phyloP scores from a whole-genome alignment of 2,329 filamentous ascomycete genomes.

The Curvularia hawaiiensis region DNA sequence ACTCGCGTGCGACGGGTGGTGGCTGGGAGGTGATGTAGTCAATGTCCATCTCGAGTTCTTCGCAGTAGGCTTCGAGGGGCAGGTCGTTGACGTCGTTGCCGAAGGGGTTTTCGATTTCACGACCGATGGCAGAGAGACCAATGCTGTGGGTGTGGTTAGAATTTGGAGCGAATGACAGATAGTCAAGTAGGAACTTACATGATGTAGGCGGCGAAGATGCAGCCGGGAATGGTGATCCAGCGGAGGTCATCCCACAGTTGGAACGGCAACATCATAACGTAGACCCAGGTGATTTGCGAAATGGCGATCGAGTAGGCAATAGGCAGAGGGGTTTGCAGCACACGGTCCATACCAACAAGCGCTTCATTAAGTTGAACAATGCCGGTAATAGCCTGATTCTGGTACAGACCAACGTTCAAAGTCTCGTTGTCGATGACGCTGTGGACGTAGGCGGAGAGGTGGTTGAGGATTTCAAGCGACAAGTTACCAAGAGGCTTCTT shows the following conservation, averaged over 20 bases:
- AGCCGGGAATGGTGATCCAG: slow-evolving; percentile 81
- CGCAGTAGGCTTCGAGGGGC: slow-evolving; percentile 70
- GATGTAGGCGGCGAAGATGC: slow-evolving; percentile 75
- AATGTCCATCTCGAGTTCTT: slow-evolving; percentile 74
- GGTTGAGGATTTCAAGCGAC: slow-evolving; percentile 79
- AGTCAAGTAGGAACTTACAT: slow-evolving; percentile 52
- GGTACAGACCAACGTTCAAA: slow-evolving; percentile 62
- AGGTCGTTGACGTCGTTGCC: slow-evolving; percentile 81
- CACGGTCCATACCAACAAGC: slow-evolving; percentile 73
- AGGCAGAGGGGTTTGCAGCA: slow-evolving; percentile 81
- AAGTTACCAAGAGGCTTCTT: slow-evolving; percentile 77
- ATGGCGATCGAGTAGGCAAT: slow-evolving; percentile 85
- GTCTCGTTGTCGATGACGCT: slow-evolving; percentile 62
- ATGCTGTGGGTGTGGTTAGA: slow-evolving; percentile 50
- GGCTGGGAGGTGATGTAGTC: slow-evolving; percentile 71
- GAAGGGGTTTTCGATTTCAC: slow-evolving; percentile 86
- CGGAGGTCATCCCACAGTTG: slow-evolving; percentile 69
- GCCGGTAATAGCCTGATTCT: slow-evolving; percentile 63
- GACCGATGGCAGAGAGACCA: slow-evolving; percentile 75
- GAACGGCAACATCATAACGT: slow-evolving; percentile 80
- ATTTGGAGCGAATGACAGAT: too few species aligned
- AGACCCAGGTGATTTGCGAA: slow-evolving; percentile 84
- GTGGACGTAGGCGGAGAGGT: slow-evolving; percentile 71
- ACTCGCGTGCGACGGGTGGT: slow-evolving; percentile 58
- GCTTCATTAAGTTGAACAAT: slow-evolving; percentile 72